These are phyloP conservation scores for Boletus sensibilis DNA, from an alignment of 768 basidiomycete species.

Conservation along the genomic window DNA sequence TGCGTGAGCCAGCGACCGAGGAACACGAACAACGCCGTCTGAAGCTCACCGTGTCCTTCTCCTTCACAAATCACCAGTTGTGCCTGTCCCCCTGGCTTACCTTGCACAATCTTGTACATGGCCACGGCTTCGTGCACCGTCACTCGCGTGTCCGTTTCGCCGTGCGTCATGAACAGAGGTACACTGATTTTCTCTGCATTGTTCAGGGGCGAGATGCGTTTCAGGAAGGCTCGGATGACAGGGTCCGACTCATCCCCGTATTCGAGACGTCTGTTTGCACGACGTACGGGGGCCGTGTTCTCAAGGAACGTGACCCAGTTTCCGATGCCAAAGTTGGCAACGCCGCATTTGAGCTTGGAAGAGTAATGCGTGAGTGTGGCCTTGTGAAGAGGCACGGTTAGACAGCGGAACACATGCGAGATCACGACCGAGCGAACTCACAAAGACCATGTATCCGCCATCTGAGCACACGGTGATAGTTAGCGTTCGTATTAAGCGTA, in stretches of 20 bases:
- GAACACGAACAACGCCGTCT: background rate
- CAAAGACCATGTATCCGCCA: slow-evolving; percentile 43
- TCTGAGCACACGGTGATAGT: slow-evolving; percentile 20
- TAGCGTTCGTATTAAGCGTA: background rate
- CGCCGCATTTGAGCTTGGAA: slow-evolving; percentile 38
- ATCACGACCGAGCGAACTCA: slow-evolving; percentile 16
- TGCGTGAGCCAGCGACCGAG: slow-evolving; percentile 1
- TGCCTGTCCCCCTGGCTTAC: slow-evolving; percentile 24
- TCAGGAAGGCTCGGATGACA: slow-evolving; percentile 37
- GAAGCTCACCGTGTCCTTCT: slow-evolving; percentile 41
- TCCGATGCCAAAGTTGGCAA: slow-evolving; percentile 41
- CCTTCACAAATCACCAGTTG: slow-evolving; percentile 42
- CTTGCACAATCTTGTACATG: slow-evolving; percentile 36
- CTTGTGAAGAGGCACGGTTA: slow-evolving; percentile 21
- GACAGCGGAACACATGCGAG: background rate
- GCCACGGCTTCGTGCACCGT: slow-evolving; percentile 39
- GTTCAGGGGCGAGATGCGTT: slow-evolving; percentile 41
- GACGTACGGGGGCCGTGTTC: slow-evolving; percentile 39
- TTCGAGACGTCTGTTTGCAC: slow-evolving; percentile 36
- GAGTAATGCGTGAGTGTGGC: slow-evolving; percentile 43
- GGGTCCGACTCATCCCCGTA: slow-evolving; percentile 43
- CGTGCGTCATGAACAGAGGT: slow-evolving; percentile 42
- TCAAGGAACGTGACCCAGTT: slow-evolving; percentile 44
- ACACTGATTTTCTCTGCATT: slow-evolving; percentile 36
- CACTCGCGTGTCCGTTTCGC: slow-evolving; percentile 41